These are phyloP conservation scores for Persicaria maculosa DNA, from an alignment of 148 eudicot species.

Conservation along the genomic window DNA sequence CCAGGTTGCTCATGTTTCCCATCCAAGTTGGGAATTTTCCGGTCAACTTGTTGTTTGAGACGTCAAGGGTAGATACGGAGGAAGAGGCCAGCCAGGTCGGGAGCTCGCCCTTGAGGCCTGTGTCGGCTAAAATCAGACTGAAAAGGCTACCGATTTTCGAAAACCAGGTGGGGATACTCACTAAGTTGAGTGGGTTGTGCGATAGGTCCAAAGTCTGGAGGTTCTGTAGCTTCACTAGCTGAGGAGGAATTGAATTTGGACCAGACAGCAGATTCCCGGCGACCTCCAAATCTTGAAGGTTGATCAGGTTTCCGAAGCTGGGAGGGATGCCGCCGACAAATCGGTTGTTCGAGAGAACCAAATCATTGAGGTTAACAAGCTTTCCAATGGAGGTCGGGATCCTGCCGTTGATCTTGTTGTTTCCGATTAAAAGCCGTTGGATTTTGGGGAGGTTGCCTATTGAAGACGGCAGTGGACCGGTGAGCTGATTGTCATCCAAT, in stretches of 20 bases:
- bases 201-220: slow-evolving; percentile 55
- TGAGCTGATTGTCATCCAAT: slow-evolving; percentile 35
- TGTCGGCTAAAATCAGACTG: slow-evolving; percentile 35
- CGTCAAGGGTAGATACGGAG: slow-evolving; percentile 44
- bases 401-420: slow-evolving; percentile 49
- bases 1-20: slow-evolving; percentile 66
- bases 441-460: slow-evolving; percentile 48
- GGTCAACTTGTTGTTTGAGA: slow-evolving; percentile 45
- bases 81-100: slow-evolving; percentile 50
- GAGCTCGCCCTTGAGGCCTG: slow-evolving; percentile 52
- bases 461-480: slow-evolving; percentile 42
- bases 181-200: slow-evolving; percentile 46
- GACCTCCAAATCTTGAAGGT: slow-evolving; percentile 41
- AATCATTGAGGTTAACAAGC: slow-evolving; percentile 32
- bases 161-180: slow-evolving; percentile 43
- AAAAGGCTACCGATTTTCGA: slow-evolving; percentile 28
- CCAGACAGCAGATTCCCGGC: slow-evolving; percentile 49
- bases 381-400: slow-evolving; percentile 56
- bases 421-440: slow-evolving; percentile 41
- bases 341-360: slow-evolving; percentile 40
- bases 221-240: slow-evolving; percentile 31
- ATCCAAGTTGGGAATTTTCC: slow-evolving; percentile 74
- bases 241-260: slow-evolving; percentile 30
- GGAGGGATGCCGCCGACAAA: slow-evolving; percentile 57
- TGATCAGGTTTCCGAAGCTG: slow-evolving; percentile 46